Evolutionary conservation across 257 asterid genomes (phyloP), one percentile per base, ranked within the genome.

Genomic region (Verbascum thapsus): DNA sequence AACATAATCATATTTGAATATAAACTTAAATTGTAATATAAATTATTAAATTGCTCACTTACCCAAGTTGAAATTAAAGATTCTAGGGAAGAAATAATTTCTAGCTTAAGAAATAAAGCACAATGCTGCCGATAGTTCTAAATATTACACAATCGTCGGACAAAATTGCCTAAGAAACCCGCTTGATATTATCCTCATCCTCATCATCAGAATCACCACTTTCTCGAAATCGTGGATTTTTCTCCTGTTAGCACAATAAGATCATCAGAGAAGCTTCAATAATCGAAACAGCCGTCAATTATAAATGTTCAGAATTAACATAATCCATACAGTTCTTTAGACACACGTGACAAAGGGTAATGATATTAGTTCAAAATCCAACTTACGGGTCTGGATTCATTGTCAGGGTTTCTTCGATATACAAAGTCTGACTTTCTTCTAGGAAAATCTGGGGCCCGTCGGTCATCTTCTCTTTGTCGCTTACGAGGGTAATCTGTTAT

Each of bases 191-290:
- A 35, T 85, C 95, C 2, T 92, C 95, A 0, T 87, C 97, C 0
- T 92, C 96, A 0, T 88, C 96, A 23, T 92, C 97, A 11, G 96
- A 89, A 67, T 89, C 94, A 30, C 96, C 97, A 55, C 96, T 85
- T 71, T 92, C 99, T 9, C 97, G 84, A 53, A 92, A 92, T 45
- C 99, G 79, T 15, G 99, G 97, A 70, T 89, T 89, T 73, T 89
- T 92, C 79, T 89, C 97, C 95, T 91, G 92, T 38, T 59, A 56
- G 35, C 41, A 44, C 13, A 56, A 67, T n/a, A 13, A 13, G 7
- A 11, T n/a, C n/a, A n/a, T n/a, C n/a, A n/a, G n/a, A n/a, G n/a
- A n/a, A n/a, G n/a, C n/a, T n/a, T n/a, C n/a, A n/a, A n/a, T n/a
- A n/a, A n/a, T n/a, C n/a, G n/a, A n/a, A n/a, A n/a, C n/a, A n/a